Percentiles rank a stretch among this genome's conserved stretches.
phyloP scores from a whole-genome alignment of 805 yeast genomes.

The Candida xiaguanensis region DNA sequence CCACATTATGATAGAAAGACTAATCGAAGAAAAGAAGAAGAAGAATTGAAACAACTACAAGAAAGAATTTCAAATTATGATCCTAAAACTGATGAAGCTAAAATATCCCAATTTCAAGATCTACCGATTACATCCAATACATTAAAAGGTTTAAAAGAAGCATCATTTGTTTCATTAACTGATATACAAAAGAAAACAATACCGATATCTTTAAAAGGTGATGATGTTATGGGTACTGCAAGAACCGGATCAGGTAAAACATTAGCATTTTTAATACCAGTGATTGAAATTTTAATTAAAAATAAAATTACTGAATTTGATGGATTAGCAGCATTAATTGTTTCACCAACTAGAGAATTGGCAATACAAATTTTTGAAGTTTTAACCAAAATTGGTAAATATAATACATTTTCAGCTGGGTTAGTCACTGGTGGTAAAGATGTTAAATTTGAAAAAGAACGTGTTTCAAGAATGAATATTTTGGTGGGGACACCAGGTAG shows the following conservation, averaged over 20 bases:
- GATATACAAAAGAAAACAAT: constrained; percentile 83
- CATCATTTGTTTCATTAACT: constrained; percentile 78
- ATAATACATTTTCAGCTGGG: constrained; percentile 79
- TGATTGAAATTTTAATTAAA: constrained; percentile 63
- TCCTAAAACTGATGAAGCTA: constrained; percentile 25
- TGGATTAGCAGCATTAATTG: constrained; percentile 83
- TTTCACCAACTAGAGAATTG: constrained; percentile 90
- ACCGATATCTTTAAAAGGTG: constrained; percentile 69
- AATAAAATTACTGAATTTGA: constrained; percentile 78
- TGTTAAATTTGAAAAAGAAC: constrained; percentile 72
- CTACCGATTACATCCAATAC: constrained; percentile 71
- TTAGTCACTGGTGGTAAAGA: constrained; percentile 93
- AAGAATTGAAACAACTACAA: constrained; percentile 42
- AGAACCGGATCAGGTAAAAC: constrained; percentile 92
- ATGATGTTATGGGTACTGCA: constrained; percentile 84
- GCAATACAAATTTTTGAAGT: constrained; percentile 92
- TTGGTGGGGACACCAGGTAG: constrained; percentile 92
- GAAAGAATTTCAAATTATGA: constrained; percentile 53
- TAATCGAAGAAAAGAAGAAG: constrained; percentile 28
- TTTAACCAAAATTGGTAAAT: constrained; percentile 71
- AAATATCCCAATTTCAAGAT: constrained; percentile 56
- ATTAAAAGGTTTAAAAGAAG: constrained; percentile 65
- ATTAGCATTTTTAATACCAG: constrained; percentile 78
- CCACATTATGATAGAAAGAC: constrained; percentile 14
- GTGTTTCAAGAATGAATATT: constrained; percentile 76